Evolutionary conservation across 2,329 filamentous ascomycete species (phyloP).

Genomic region (Arthrobotrys sphaeroides): DNA sequence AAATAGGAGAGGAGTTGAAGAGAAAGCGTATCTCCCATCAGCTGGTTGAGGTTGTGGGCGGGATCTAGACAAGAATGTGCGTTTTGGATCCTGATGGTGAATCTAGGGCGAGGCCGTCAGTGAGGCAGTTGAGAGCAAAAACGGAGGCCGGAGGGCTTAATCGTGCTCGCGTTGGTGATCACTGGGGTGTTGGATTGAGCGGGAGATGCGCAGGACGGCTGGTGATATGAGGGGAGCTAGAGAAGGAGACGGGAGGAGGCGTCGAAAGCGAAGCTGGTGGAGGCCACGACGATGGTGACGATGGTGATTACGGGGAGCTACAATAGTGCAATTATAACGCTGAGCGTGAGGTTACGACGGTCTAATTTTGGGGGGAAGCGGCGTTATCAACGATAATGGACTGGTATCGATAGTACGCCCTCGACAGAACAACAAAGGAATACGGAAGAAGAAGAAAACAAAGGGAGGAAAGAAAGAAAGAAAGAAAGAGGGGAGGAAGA

Average conservation of each 20-base stretch:
- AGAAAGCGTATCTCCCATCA: too few species aligned
- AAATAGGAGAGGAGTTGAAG: too few species aligned
- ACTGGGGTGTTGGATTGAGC: background rate
- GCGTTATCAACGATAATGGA: too few species aligned
- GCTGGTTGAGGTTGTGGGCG: too few species aligned
- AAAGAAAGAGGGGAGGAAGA: background rate
- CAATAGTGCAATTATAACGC: background rate
- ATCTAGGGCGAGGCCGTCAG: background rate
- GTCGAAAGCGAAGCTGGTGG: background rate
- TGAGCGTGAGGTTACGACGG: too few species aligned
- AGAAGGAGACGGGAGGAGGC: background rate
- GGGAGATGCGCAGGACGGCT: background rate
- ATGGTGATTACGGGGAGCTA: too few species aligned
- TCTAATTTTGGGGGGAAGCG: too few species aligned
- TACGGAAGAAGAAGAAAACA: background rate
- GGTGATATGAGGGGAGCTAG: background rate
- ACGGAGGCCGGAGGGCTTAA: background rate
- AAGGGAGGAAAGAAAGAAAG: background rate
- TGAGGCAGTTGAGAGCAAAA: constrained; percentile 10
- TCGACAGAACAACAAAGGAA: background rate
- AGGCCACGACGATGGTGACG: background rate
- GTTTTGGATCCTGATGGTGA: background rate
- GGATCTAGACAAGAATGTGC: background rate
- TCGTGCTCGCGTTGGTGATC: background rate
- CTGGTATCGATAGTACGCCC: too few species aligned